phyloP scores from a whole-genome alignment of 176 grass and related monocot genomes.

The Zizania latifolia region DNA sequence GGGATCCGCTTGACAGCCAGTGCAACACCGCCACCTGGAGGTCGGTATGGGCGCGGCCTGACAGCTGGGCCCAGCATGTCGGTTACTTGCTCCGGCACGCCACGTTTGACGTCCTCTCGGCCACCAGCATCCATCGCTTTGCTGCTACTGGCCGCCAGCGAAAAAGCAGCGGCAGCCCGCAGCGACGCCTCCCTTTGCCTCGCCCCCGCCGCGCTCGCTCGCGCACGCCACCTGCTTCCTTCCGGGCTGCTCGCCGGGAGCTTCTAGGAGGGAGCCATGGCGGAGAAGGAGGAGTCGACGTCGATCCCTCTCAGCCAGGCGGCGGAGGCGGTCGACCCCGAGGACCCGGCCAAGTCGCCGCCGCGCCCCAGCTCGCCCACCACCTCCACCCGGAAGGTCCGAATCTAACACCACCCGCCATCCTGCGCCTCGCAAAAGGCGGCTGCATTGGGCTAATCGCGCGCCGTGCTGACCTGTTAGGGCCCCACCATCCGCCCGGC shows the following conservation, averaged over 20 bases:
- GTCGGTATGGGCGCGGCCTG: not conserved
- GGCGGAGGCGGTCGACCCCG: conserved; percentile 59
- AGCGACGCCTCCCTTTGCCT: conserved; percentile 3
- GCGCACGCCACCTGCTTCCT: not conserved
- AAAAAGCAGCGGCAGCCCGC: conserved; percentile 34
- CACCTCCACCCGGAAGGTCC: conserved; percentile 89
- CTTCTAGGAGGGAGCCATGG: conserved; percentile 41
- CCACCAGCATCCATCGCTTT: conserved; percentile 30
- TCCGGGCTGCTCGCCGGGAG: not conserved
- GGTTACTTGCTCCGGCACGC: conserved; percentile 5
- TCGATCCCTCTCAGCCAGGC: conserved; percentile 84
- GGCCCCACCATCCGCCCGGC: not conserved
- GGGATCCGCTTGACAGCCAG: not conserved
- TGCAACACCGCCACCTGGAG: not conserved
- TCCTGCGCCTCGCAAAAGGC: not conserved
- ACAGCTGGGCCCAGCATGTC: not conserved
- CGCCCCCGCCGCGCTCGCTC: not conserved
- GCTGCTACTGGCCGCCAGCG: conserved; percentile 41
- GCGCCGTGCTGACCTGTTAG: not conserved
- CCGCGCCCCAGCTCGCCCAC: conserved; percentile 68
- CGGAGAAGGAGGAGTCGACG: conserved; percentile 84
- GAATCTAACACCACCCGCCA: conserved; percentile 18
- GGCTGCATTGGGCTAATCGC: not conserved
- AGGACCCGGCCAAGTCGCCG: conserved; percentile 82
- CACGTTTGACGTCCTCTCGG: conserved; percentile 21